These are phyloP conservation scores for Discostella stelligera DNA, from an alignment of 352 stramenopile genomes.

Conservation along the genomic window DNA sequence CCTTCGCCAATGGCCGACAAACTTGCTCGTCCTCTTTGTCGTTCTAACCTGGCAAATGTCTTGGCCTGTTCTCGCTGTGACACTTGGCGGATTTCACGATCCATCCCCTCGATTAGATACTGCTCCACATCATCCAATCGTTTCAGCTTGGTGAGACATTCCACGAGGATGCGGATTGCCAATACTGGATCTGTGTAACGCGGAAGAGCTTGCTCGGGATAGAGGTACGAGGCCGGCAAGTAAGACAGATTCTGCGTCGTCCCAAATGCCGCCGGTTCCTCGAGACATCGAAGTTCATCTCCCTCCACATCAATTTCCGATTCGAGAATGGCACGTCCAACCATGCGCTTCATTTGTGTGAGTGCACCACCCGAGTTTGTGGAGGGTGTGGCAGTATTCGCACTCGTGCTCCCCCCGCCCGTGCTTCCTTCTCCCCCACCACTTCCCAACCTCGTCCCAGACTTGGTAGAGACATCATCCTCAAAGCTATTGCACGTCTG, in stretches of 20 bases:
- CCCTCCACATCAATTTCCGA: constrained; percentile 77
- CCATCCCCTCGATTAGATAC: constrained; percentile 58
- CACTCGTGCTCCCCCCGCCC: constrained; percentile 20
- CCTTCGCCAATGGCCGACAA: constrained; percentile 6
- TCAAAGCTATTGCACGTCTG: constrained; percentile 43
- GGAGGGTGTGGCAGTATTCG: constrained; percentile 10
- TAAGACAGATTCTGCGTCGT: constrained; percentile 22
- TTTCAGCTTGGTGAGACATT: constrained; percentile 65
- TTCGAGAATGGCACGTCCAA: constrained; percentile 57
- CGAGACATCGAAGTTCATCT: constrained; percentile 71
- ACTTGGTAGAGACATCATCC: constrained; percentile 40
- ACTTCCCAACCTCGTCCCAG: constrained; percentile 2
- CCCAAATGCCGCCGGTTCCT: constrained; percentile 46
- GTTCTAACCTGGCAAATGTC: constrained; percentile 70
- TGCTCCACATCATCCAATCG: constrained; percentile 78
- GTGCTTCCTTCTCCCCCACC: constrained; percentile 2
- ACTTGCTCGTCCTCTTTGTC: constrained; percentile 16
- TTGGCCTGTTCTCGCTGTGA: constrained; percentile 69
- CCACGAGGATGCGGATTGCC: constrained; percentile 69
- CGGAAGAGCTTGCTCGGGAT: constrained; percentile 48
- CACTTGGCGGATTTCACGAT: constrained; percentile 60
- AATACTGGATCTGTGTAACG: constrained; percentile 68
- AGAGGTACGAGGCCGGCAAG: constrained; percentile 39
- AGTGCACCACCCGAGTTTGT: constrained; percentile 5
- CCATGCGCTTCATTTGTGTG: constrained; percentile 43